A percentile compares a stretch with the other conserved stretches of the same genome.
These are phyloP conservation scores for Nakataea oryzae DNA, from an alignment of 2,329 filamentous ascomycete genomes.

Conservation along the genomic window DNA sequence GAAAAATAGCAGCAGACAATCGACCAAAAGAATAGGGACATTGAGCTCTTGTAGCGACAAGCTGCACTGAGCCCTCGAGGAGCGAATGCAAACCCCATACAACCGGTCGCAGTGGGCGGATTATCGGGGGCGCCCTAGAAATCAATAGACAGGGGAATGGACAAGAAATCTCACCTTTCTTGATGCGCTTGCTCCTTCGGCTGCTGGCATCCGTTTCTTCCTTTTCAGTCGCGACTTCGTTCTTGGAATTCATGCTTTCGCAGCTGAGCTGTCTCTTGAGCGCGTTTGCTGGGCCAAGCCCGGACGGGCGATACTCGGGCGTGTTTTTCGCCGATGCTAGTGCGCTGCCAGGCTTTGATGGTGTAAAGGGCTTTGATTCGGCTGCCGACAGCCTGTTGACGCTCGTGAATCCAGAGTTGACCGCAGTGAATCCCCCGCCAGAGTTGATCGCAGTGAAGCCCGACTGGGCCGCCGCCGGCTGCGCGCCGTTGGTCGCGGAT, in stretches of 20 bases:
- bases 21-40: too few relatives aligned
- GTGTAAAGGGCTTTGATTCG: slow-evolving; percentile 47
- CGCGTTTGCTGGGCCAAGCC: slow-evolving; percentile 42
- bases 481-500: slow-evolving; percentile 16
- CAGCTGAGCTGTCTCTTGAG: slow-evolving; percentile 70
- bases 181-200: slow-evolving; percentile 83
- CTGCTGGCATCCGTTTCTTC: slow-evolving; percentile 57
- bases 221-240: slow-evolving; percentile 35
- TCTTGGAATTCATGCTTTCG: slow-evolving; percentile 39
- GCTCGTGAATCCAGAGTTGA: slow-evolving; percentile 60
- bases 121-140: neutral
- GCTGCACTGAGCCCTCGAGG: neutral
- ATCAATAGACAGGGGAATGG: neutral
- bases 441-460: slow-evolving; percentile 49
- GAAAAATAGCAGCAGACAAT: too few relatives aligned
- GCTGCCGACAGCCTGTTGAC: slow-evolving; percentile 43
- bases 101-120: too few relatives aligned
- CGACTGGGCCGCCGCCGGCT: slow-evolving; percentile 15
- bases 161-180: slow-evolving; percentile 55
- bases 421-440: slow-evolving; percentile 55
- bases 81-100: too few relatives aligned
- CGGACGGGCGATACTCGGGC: slow-evolving; percentile 50
- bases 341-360: slow-evolving; percentile 54
- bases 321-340: slow-evolving; percentile 53
- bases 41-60: too few relatives aligned